Evolutionary conservation across 371 early-diverging fungal species (phyloP), one percentile per base, ranked within the genome.

Genomic region (Mucor sp.): DNA sequence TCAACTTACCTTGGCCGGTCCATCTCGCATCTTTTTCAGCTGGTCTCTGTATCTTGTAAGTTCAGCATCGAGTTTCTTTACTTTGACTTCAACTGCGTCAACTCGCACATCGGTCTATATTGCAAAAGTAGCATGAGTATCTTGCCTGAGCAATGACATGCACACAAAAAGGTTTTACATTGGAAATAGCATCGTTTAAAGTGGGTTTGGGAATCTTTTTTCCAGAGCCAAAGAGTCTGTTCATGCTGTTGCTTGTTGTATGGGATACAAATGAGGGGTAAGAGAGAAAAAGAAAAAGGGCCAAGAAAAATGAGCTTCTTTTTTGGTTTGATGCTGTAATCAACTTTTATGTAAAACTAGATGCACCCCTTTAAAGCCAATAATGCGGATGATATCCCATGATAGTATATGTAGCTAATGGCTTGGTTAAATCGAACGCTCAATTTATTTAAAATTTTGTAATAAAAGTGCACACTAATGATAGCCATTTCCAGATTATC

Each of bases 51-150:
- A 96, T 67, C 90, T 86, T 30, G 92, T 85, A 23, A 98, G 83
- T 72, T 97, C 97, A 15, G 94, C 96, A 70, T 98, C 98, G 11
- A 96, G 85, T 74, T 93, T 93, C 58, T 87, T 90, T 64, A 98
- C 93, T 79, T 97, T 97, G 68, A 93, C 95, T 65, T 95, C 96
- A 4, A 97, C 90, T 0, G 91, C 86, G 68, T 92, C 94, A 6
- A 90, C 90, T 62, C 98, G 88, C 5, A 74, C 72, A 76, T 96
- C 96, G 14, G 95, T 94, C 93, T 95, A 65, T 27, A 65, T 27
- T 17, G 41, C 8, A 41, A 33, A 33, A 33, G 41, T 17, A 41
- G 17, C 12, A 41, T 35, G 64, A 33, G 14, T n/a, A 33, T 7
- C 7, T 7, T 33, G 15, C n/a, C 2, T 55, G 2, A 2, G 17